Percentiles rank a stretch among this genome's conserved stretches.
phyloP scores from a whole-genome alignment of 352 stramenopile species.

The Phytophthora litchii region DNA sequence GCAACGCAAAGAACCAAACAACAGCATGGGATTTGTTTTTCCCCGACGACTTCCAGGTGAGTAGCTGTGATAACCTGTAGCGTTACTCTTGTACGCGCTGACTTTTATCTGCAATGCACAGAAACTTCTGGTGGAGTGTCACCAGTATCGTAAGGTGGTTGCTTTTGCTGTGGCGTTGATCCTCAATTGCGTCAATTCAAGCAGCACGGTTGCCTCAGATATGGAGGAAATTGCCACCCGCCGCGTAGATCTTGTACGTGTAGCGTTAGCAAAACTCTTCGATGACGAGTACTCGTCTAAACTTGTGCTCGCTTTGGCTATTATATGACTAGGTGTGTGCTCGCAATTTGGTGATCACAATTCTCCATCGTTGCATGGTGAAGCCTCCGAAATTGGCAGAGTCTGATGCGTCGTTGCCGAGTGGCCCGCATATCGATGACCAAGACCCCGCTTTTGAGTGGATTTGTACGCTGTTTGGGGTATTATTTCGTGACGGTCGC shows the following conservation, averaged over 20 bases:
- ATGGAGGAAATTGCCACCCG: slow-evolving; percentile 33
- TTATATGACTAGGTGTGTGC: slow-evolving; percentile 49
- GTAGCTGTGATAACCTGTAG: neutral
- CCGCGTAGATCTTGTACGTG: slow-evolving; percentile 58
- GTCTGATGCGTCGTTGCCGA: slow-evolving; percentile 5
- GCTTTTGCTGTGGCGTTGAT: slow-evolving; percentile 67
- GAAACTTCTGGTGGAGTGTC: slow-evolving; percentile 86
- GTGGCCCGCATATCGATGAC: slow-evolving; percentile 33
- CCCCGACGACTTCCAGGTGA: slow-evolving; percentile 70
- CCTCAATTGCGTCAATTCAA: slow-evolving; percentile 72
- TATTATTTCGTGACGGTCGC: slow-evolving; percentile 57
- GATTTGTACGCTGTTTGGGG: slow-evolving; percentile 70
- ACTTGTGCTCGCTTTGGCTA: neutral
- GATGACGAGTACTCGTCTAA: neutral
- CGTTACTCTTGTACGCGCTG: neutral
- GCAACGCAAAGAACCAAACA: slow-evolving; percentile 50
- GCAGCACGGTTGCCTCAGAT: slow-evolving; percentile 17
- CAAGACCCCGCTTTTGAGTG: slow-evolving; percentile 80
- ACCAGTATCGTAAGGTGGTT: slow-evolving; percentile 78
- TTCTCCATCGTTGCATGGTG: slow-evolving; percentile 76
- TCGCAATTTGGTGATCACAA: slow-evolving; percentile 73
- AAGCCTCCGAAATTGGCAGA: slow-evolving; percentile 25
- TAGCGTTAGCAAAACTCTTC: neutral
- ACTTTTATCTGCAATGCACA: slow-evolving; percentile 26
- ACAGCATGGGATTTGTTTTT: slow-evolving; percentile 70